Evolutionary conservation across 2,329 filamentous ascomycete species (phyloP).

Genomic region (Immersiporthe knoxdaviesiana): DNA sequence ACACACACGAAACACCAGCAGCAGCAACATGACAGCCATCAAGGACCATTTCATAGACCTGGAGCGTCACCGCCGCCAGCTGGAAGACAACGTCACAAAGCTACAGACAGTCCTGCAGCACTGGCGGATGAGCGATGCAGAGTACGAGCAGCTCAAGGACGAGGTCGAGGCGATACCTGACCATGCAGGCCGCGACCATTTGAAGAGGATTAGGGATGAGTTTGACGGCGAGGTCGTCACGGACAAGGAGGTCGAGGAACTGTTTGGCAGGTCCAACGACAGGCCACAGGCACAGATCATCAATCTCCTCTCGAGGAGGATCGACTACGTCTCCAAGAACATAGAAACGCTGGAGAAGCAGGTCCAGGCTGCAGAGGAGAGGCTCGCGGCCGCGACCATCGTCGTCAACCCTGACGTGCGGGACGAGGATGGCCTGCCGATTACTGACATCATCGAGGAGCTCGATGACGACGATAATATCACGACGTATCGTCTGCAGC

Average conservation of each 20-base stretch:
- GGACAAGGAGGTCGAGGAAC: slow-evolving; percentile 58
- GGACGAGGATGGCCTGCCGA: slow-evolving; percentile 72
- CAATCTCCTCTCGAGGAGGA: slow-evolving; percentile 70
- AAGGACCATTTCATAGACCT: slow-evolving; percentile 66
- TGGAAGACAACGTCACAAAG: slow-evolving; percentile 76
- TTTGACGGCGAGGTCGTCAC: slow-evolving; percentile 68
- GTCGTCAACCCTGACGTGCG: slow-evolving; percentile 62
- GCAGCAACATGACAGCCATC: slow-evolving; percentile 42
- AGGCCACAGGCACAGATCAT: slow-evolving; percentile 66
- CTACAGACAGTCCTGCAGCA: slow-evolving; percentile 77
- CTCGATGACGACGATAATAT: slow-evolving; percentile 90
- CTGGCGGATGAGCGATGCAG: slow-evolving; percentile 89
- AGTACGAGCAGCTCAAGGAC: slow-evolving; percentile 88
- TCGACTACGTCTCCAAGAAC: slow-evolving; percentile 90
- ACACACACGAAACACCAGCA: too few relatives aligned
- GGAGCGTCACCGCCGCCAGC: slow-evolving; percentile 72
- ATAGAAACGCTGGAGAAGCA: slow-evolving; percentile 74
- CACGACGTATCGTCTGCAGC: slow-evolving; percentile 66
- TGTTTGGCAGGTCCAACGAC: slow-evolving; percentile 46
- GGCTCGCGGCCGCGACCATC: slow-evolving; percentile 65
- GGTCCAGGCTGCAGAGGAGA: slow-evolving; percentile 69
- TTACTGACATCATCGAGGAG: slow-evolving; percentile 91
- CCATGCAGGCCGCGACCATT: slow-evolving; percentile 53
- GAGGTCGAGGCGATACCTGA: slow-evolving; percentile 66
- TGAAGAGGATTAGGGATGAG: slow-evolving; percentile 59